These are phyloP conservation scores for Coemansia aciculifera DNA, from an alignment of 192 early-diverging fungal species.

Conservation along the genomic window DNA sequence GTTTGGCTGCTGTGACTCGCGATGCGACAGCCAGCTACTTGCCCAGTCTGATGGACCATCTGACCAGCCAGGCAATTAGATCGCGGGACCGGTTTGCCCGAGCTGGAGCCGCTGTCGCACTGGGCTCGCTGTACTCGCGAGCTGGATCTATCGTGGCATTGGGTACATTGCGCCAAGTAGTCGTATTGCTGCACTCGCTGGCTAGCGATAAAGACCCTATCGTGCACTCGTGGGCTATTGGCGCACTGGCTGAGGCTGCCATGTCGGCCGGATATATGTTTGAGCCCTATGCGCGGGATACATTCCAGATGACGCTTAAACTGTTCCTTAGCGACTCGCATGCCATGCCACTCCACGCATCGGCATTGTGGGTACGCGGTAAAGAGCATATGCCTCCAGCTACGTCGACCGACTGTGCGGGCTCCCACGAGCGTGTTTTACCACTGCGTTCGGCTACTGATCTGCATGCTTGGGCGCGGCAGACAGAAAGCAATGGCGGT, in stretches of 20 bases:
- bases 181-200: conserved; percentile 88
- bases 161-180: conserved; percentile 80
- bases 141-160: conserved; percentile 88
- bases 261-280: conserved; percentile 91
- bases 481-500: background rate
- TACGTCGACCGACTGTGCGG: conserved; percentile 1
- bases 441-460: conserved; percentile 12
- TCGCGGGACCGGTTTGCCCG: conserved; percentile 92
- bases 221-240: conserved; percentile 92
- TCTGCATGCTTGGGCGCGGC: background rate
- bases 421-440: conserved; percentile 13
- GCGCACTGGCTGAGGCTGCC: conserved; percentile 80
- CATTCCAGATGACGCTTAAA: conserved; percentile 83
- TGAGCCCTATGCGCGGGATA: conserved; percentile 83
- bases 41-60: conserved; percentile 41
- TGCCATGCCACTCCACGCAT: conserved; percentile 55
- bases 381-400: conserved; percentile 25
- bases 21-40: conserved; percentile 33
- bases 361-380: conserved; percentile 42
- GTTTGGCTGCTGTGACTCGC: conserved; percentile 62
- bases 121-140: conserved; percentile 86
- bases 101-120: conserved; percentile 85
- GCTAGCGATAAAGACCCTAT: conserved; percentile 89
- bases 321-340: conserved; percentile 87
- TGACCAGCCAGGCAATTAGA: conserved; percentile 72